phyloP scores from a whole-genome alignment of 441 rosid species.

The Francoa sonchifolia region DNA sequence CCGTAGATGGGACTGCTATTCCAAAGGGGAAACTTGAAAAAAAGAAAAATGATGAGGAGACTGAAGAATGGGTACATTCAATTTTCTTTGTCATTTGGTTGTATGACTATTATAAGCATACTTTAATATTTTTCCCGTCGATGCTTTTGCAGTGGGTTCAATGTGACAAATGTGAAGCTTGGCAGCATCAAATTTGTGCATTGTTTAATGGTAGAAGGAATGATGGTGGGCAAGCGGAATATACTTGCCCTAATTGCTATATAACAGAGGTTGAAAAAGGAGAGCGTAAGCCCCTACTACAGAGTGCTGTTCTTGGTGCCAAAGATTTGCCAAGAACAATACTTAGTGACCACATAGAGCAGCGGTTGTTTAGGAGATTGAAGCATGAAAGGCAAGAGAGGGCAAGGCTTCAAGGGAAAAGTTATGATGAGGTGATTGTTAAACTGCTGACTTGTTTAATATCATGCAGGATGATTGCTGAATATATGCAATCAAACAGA shows the following conservation, averaged over 20 bases:
- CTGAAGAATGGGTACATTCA: slow-evolving; percentile 91
- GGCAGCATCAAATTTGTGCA: slow-evolving; percentile 99
- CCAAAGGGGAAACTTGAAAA: slow-evolving; percentile 84
- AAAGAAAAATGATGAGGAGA: slow-evolving; percentile 99
- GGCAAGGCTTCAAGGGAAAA: slow-evolving; percentile 78
- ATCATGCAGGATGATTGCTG: slow-evolving; percentile 7
- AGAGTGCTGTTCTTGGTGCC: slow-evolving; percentile 99
- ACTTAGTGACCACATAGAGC: slow-evolving; percentile 97
- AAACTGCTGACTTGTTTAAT: slow-evolving; percentile 3
- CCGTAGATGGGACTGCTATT: slow-evolving; percentile 63
- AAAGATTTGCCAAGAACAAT: slow-evolving; percentile 91
- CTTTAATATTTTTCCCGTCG: slow-evolving; percentile 8
- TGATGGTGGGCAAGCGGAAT: slow-evolving; percentile 99
- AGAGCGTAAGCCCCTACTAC: slow-evolving; percentile 85
- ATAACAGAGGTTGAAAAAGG: slow-evolving; percentile 81
- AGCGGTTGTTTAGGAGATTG: slow-evolving; percentile 64
- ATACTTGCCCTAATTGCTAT: slow-evolving; percentile 98
- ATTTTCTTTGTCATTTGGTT: slow-evolving; percentile 10
- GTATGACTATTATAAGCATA: slow-evolving; percentile 5
- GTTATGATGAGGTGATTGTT: slow-evolving; percentile 80
- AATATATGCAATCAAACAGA: no score
- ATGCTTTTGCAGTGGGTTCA: slow-evolving; percentile 86
- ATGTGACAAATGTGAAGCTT: slow-evolving; percentile 99
- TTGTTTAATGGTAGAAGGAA: slow-evolving; percentile 95
- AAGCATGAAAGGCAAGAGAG: slow-evolving; percentile 84